Base-by-base conservation (phyloP, 257 asterid genomes). In the Jasminum sambac region DNA sequence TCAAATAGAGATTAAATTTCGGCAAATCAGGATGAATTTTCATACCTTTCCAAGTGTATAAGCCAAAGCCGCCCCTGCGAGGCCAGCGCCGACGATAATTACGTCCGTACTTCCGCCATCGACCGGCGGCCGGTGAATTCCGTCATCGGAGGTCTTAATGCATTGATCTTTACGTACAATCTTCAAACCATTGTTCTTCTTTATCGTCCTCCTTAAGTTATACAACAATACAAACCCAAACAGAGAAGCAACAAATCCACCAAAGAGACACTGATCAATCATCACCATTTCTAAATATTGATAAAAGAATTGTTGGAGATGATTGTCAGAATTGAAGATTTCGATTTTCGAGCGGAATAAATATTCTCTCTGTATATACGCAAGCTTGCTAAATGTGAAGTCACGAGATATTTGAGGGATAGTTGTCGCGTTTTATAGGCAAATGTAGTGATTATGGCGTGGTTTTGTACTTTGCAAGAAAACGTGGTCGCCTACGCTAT, bases 1-100 rank as follows among this genome's bases (percentile, higher is more conserved):
- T 21, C n/a, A 1, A 21, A 19, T 13, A 6, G 4, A 21, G 36
- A 55, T 21, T 19, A 11, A 21, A 55, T 21, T 55, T 14, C 34
- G 8, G 4, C 8, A 19, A 55, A 55, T 55, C 36, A 19, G 62
- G 62, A 55, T 23, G 8, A 21, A 21, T 55, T 26, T 23, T 30
- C 21, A 21, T 70, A 89, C 96, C 89, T 89, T 87, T 68, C 86
- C 95, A 13, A 89, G 87, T 10, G 96, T 84, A 44, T 74, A 75
- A 16, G 95, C 96, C 36, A 87, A 75, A 30, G 95, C 92, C 4
- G 95, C 84, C 26, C 95, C 96, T 0, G 92, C 92, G 50, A 89
- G 89, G 8, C 96, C 95, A 41, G 95, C 96, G 39, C 96, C 96
- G 63, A 87, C 94, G 16, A 89, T 78, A 71, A 89, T 81, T 75